Percentiles rank a stretch among this genome's conserved stretches.
phyloP scores from a whole-genome alignment of 345 rosid species.

The Eucalyptus erythrocorys region DNA sequence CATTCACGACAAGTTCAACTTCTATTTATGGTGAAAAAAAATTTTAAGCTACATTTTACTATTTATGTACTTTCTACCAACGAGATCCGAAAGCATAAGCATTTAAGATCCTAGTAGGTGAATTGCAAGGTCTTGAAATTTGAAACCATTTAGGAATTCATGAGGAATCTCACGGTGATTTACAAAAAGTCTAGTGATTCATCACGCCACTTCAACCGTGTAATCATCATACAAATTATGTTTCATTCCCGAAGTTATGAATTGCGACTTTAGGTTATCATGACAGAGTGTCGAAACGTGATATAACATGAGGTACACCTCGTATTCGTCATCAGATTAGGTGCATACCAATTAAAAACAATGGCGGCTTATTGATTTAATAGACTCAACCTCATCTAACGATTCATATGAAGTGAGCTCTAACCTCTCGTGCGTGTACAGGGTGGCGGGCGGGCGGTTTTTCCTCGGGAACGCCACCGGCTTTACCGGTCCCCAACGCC shows the following conservation, averaged over 20 bases:
- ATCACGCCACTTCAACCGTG: rapidly evolving
- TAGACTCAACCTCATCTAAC: neutral
- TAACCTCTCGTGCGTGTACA: neutral
- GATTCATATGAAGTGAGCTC: neutral
- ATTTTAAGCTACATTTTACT: neutral
- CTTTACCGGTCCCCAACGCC: neutral
- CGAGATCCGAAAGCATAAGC: neutral
- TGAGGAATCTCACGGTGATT: rapidly evolving
- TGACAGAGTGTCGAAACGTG: too few relatives aligned
- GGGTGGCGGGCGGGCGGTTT: neutral
- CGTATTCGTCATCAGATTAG: rapidly evolving
- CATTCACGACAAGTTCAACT: neutral
- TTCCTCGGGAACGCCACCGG: neutral
- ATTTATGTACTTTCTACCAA: neutral
- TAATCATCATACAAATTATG: neutral
- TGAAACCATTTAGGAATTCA: rapidly evolving
- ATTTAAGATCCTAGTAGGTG: rapidly evolving
- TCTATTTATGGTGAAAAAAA: neutral
- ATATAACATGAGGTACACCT: too few relatives aligned
- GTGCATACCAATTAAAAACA: neutral
- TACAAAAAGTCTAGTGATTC: rapidly evolving
- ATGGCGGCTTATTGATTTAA: rapidly evolving
- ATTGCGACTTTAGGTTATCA: rapidly evolving
- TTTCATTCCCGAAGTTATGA: rapidly evolving
- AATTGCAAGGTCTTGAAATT: neutral